Percentiles rank a stretch among this genome's conserved stretches.
phyloP scores from a whole-genome alignment of 1,284 basidiomycete species.

The Apiotrichum gracile region DNA sequence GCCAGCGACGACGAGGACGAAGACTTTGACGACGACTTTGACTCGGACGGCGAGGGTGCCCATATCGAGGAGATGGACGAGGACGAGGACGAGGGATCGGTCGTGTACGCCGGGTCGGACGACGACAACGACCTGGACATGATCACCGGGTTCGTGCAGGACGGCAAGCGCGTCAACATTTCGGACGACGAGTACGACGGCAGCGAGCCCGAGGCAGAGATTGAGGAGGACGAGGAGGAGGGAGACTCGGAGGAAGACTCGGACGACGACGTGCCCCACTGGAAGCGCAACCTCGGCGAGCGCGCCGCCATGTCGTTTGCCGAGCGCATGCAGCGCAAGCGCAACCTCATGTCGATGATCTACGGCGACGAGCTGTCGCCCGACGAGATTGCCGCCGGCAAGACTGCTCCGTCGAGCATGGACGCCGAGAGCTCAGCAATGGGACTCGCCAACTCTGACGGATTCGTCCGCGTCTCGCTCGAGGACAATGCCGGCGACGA shows the following conservation, averaged over 20 bases:
- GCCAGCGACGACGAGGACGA: constrained; percentile 40
- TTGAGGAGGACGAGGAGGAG: constrained; percentile 41
- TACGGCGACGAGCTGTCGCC: constrained; percentile 69
- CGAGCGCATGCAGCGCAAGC: constrained; percentile 50
- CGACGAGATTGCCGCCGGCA: constrained; percentile 60
- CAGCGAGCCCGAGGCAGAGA: constrained; percentile 47
- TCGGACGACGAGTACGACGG: constrained; percentile 40
- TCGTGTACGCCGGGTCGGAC: constrained; percentile 73
- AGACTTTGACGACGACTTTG: constrained; percentile 38
- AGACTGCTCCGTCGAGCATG: constrained; percentile 37
- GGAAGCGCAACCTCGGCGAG: constrained; percentile 69
- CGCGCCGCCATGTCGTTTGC: constrained; percentile 56
- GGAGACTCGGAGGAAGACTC: constrained; percentile 45
- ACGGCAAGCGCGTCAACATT: constrained; percentile 45
- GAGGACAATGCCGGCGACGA: constrained; percentile 49
- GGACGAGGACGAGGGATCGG: constrained; percentile 41
- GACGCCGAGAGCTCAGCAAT: constrained; percentile 37
- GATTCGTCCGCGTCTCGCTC: constrained; percentile 65
- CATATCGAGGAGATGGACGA: constrained; percentile 43
- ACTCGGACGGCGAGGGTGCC: constrained; percentile 30
- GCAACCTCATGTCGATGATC: constrained; percentile 80
- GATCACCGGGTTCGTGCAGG: constrained; percentile 46
- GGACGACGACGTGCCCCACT: constrained; percentile 55
- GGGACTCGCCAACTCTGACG: constrained; percentile 51
- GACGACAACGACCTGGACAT: constrained; percentile 51